Conservation (phyloP, 208 protist species). For the Wallacemonas sp. region DNA sequence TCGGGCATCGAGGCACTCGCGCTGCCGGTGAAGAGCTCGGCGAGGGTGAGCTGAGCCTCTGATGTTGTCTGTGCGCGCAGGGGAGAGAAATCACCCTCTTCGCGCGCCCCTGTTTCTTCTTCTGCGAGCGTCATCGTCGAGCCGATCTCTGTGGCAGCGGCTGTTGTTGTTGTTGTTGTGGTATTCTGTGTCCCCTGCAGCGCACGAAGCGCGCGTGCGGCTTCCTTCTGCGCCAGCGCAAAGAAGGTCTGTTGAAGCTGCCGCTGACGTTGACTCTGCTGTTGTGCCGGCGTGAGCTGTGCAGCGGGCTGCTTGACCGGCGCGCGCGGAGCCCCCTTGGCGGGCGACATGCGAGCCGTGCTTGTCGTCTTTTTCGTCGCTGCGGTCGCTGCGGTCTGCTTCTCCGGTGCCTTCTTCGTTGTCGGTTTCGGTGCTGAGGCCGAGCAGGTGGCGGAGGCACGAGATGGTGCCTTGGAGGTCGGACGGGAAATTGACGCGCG, state of each 20-base stretch:
- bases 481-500: background rate
- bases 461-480: background rate
- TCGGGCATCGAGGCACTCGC: too few species aligned
- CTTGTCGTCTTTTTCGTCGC: too few species aligned
- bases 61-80: background rate
- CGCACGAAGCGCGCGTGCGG: background rate
- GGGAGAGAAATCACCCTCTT: too few species aligned
- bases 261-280: background rate
- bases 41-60: background rate
- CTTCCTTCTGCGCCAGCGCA: background rate
- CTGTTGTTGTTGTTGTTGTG: background rate
- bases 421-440: background rate
- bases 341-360: too few species aligned
- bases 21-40: background rate
- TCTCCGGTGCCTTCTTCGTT: background rate
- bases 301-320: background rate
- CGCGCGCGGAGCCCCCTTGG: too few species aligned
- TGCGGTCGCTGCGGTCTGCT: too few species aligned
- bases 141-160: background rate
- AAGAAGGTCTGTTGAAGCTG: slow-evolving; percentile 7
- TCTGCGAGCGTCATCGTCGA: background rate
- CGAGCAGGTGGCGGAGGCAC: background rate
- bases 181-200: background rate
- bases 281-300: background rate
- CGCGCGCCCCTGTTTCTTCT: too few species aligned